These are phyloP conservation scores for Ascobolus immersus DNA, from an alignment of 495 filamentous ascomycete genomes.

Conservation along the genomic window DNA sequence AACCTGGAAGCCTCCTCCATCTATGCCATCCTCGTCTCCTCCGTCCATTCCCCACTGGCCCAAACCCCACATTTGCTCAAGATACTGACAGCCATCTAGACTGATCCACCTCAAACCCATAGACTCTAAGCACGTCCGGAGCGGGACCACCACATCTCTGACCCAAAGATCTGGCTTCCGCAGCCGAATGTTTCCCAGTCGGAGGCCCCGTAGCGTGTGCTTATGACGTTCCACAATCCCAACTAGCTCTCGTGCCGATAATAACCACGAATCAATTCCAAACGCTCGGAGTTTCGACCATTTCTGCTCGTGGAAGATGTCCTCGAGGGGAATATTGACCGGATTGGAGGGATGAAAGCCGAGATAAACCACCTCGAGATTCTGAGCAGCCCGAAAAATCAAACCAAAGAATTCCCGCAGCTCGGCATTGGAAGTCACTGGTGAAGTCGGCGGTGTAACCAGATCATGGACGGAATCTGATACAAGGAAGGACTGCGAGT, in stretches of 20 bases:
- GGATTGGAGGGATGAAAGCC: slow-evolving; percentile 14
- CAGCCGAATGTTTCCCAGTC: slow-evolving; percentile 13
- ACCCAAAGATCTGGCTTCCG: slow-evolving; percentile 12
- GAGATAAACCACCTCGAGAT: slow-evolving; percentile 13
- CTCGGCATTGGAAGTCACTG: slow-evolving; percentile 6
- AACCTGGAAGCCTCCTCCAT: no score
- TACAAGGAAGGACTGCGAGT: slow-evolving; percentile 8
- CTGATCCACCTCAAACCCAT: not conserved
- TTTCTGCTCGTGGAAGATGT: slow-evolving; percentile 12
- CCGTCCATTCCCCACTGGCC: no score
- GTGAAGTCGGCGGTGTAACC: slow-evolving; percentile 13
- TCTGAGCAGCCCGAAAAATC: slow-evolving; percentile 11
- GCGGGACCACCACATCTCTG: slow-evolving; percentile 11
- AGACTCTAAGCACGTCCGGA: no score
- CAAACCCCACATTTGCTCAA: no score
- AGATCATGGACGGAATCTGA: slow-evolving; percentile 6
- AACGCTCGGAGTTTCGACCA: slow-evolving; percentile 14
- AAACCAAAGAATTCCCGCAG: slow-evolving; percentile 12
- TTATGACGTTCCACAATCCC: slow-evolving; percentile 10
- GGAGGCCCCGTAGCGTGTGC: slow-evolving; percentile 11
- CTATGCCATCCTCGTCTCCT: no score
- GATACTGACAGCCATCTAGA: slow-evolving; percentile 1
- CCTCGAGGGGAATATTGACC: slow-evolving; percentile 13
- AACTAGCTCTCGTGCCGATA: slow-evolving; percentile 12
- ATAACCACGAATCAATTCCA: slow-evolving; percentile 15